Percentiles rank a stretch among this genome's conserved stretches.
These are phyloP conservation scores for Sarcodon aspratus DNA, from an alignment of 768 basidiomycete species.

Conservation along the genomic window DNA sequence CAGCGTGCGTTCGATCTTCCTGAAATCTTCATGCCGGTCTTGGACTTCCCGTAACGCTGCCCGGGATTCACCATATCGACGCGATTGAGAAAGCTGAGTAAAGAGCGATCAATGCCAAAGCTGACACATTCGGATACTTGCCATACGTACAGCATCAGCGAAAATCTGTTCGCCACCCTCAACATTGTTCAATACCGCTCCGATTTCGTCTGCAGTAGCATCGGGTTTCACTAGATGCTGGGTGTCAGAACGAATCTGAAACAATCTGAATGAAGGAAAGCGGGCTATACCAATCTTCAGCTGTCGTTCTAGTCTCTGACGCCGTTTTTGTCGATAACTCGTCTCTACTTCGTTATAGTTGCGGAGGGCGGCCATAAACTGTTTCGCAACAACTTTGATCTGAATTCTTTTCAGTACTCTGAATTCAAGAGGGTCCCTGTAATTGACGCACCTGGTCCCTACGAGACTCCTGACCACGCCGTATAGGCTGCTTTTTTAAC, in stretches of 20 bases:
- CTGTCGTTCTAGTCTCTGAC: conserved; percentile 75
- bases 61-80: conserved; percentile 73
- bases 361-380: conserved; percentile 82
- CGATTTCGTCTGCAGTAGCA: conserved; percentile 81
- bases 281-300: conserved; percentile 60
- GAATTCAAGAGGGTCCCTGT: conserved; percentile 24
- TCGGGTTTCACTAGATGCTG: conserved; percentile 69
- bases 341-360: conserved; percentile 77
- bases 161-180: conserved; percentile 70
- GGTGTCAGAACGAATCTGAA: not conserved
- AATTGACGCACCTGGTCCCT: conserved; percentile 53
- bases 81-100: conserved; percentile 57
- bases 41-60: conserved; percentile 83
- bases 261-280: not conserved
- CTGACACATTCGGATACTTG: not conserved
- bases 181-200: conserved; percentile 78
- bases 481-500: conserved; percentile 52
- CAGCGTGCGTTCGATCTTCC: conserved; percentile 75
- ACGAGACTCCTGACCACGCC: conserved; percentile 57
- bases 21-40: conserved; percentile 76
- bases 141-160: conserved; percentile 62
- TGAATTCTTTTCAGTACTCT: conserved; percentile 46
- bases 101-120: not conserved
- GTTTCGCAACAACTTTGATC: not conserved
- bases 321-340: conserved; percentile 67